Conservation (phyloP, 441 rosid genomes). For the Pelargonium citronellum region DNA sequence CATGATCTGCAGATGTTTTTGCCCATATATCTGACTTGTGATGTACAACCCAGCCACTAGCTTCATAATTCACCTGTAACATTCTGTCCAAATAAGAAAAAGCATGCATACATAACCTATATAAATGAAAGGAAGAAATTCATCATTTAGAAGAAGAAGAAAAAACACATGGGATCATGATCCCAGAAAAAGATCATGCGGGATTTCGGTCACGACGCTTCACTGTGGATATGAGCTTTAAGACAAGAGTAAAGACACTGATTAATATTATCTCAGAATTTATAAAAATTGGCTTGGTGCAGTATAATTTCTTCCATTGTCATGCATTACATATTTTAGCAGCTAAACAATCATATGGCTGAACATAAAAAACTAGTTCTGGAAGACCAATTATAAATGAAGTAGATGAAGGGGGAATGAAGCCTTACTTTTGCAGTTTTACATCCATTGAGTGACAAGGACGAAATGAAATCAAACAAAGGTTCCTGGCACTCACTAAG, state of each 20-base stretch:
- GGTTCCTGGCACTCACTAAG: slow-evolving; percentile 28
- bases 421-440: slow-evolving; percentile 24
- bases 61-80: slow-evolving; percentile 57
- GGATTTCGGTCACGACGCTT: not conserved
- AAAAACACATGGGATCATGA: not conserved
- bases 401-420: not conserved
- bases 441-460: slow-evolving; percentile 20
- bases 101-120: not conserved
- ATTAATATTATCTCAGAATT: not conserved
- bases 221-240: too few relatives aligned
- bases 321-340: not conserved
- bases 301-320: not conserved
- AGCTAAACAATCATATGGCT: not conserved
- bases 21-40: slow-evolving; percentile 70
- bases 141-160: not conserved
- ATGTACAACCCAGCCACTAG: slow-evolving; percentile 68
- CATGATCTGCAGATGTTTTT: slow-evolving; percentile 56
- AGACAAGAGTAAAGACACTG: not conserved
- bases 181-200: not conserved
- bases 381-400: not conserved
- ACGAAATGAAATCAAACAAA: slow-evolving; percentile 23
- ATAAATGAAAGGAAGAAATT: not conserved
- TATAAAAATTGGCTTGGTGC: not conserved
- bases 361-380: not conserved
- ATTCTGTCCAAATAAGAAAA: slow-evolving; percentile 7